Evolutionary conservation across 164 flowering plant species (phyloP).

Genomic region (Kingdonia uniflora): DNA sequence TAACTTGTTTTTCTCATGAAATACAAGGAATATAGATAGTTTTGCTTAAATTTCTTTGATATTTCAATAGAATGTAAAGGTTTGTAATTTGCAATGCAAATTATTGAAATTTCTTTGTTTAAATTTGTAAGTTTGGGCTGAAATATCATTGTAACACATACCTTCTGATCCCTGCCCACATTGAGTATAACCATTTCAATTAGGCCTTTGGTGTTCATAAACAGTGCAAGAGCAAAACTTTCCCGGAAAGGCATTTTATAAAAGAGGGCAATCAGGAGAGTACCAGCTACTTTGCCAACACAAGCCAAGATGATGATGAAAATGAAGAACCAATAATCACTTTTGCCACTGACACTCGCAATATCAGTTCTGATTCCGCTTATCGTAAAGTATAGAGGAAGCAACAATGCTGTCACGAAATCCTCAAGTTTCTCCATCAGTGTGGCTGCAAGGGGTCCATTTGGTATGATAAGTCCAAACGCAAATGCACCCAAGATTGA

Average conservation of each 20-base stretch:
- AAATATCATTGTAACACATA: background rate
- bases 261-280: background rate
- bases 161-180: conserved; percentile 5
- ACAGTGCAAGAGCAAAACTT: conserved; percentile 1
- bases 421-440: conserved; percentile 4
- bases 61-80: background rate
- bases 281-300: conserved; percentile 1
- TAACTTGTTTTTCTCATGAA: background rate
- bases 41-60: background rate
- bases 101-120: background rate
- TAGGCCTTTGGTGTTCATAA: conserved; percentile 7
- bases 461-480: conserved; percentile 5
- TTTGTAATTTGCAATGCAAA: background rate
- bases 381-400: background rate
- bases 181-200: conserved; percentile 7
- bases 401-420: background rate
- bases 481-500: conserved; percentile 4
- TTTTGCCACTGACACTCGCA: background rate
- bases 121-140: background rate
- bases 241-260: conserved; percentile 2
- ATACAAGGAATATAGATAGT: background rate
- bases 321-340: background rate
- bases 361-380: conserved; percentile 1
- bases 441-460: conserved; percentile 8
- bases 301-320: background rate